Evolutionary conservation across 2,329 filamentous ascomycete species (phyloP).

Genomic region (Fusarium sublunatum): DNA sequence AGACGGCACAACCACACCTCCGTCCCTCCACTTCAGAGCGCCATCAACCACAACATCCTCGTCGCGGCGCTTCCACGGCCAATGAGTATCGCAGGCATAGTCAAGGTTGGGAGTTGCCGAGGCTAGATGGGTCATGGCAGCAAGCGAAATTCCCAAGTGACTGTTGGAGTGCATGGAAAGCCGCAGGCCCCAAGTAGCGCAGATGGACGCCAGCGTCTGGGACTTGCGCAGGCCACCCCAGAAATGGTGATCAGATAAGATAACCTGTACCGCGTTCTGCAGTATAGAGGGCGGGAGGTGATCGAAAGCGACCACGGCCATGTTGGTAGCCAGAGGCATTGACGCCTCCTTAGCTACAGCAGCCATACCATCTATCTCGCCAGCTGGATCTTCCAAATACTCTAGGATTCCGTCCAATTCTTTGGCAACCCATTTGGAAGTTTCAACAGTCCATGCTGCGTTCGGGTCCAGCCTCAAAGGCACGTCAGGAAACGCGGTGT

Average conservation of each 20-base stretch:
- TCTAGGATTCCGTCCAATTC: constrained; percentile 53
- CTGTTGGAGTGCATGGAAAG: constrained; percentile 59
- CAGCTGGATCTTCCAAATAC: constrained; percentile 56
- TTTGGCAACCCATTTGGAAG: constrained; percentile 54
- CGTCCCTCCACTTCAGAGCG: constrained; percentile 52
- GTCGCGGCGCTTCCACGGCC: constrained; percentile 58
- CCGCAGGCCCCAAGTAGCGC: constrained; percentile 54
- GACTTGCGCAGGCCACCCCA: constrained; percentile 57
- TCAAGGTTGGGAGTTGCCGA: constrained; percentile 55
- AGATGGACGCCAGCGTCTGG: constrained; percentile 53
- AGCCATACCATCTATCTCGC: constrained; percentile 57
- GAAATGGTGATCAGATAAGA: constrained; percentile 57
- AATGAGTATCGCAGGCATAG: constrained; percentile 58
- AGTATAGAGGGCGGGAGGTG: constrained; percentile 54
- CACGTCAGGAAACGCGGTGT: constrained; percentile 50
- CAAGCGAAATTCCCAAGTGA: constrained; percentile 56
- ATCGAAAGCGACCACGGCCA: constrained; percentile 56
- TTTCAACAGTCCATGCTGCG: constrained; percentile 54
- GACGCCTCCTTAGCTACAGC: constrained; percentile 54
- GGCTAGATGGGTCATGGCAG: constrained; percentile 57
- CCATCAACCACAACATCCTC: constrained; percentile 56
- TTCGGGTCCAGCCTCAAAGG: constrained; percentile 55
- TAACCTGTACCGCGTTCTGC: constrained; percentile 55
- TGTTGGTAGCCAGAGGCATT: constrained; percentile 58
- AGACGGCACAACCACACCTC: constrained; percentile 51